Base-by-base conservation (phyloP, 1,284 basidiomycete genomes). In the Limonomyces culmigenus region DNA sequence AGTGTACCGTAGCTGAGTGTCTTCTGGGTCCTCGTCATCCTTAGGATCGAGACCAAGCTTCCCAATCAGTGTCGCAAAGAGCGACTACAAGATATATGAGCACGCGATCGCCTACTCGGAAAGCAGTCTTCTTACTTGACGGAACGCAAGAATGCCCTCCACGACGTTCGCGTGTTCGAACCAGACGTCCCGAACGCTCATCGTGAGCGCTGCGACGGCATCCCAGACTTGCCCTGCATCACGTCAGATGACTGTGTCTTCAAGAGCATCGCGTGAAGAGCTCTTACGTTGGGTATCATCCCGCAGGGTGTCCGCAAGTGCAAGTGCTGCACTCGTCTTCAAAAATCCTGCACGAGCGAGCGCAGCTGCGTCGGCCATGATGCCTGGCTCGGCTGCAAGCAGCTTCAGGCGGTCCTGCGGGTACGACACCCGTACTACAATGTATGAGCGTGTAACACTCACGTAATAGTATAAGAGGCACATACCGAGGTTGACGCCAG, bases 401-500 rank as follows among this genome's bases (percentile, higher is more conserved):
- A 74, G 74, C 25, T 63, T 61, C 15, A 95, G 67, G 27, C 86
- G 71, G 47, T 86, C 80, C 20, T 85, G 72, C 13, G 79, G 70
- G 58, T 98, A 98, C 19, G 81, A 61, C 21, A 95, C 89, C 34
- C 91, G 84, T n/a, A n/a, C n/a, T n/a, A n/a, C n/a, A n/a, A n/a
- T n/a, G n/a, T n/a, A n/a, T n/a, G n/a, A n/a, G n/a, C n/a, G n/a
- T n/a, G n/a, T n/a, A n/a, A n/a, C n/a, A n/a, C n/a, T n/a, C n/a
- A n/a, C n/a, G n/a, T n/a, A n/a, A n/a, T n/a, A n/a, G n/a, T n/a
- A n/a, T n/a, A n/a, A n/a, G n/a, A n/a, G n/a, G n/a, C n/a, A n/a
- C n/a, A n/a, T n/a, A 55, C 80, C 97, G 48, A 95, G 85, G 46
- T 92, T 91, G 38, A 74, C 70, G 2, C 88, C 91, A 37, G 79